phyloP scores from a whole-genome alignment of 495 filamentous ascomycete genomes.

The Penicillium lagena region DNA sequence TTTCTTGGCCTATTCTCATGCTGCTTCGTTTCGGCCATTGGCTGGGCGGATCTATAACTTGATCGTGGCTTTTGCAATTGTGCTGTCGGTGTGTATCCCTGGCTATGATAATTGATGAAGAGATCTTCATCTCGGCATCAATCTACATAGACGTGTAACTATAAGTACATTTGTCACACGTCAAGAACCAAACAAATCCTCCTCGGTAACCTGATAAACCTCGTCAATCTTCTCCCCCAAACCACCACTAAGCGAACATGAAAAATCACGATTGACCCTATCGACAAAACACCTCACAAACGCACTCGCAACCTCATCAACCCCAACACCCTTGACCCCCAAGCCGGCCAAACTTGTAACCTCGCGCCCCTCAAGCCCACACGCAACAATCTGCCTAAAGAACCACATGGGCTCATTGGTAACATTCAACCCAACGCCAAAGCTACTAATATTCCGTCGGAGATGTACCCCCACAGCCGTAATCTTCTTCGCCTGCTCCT shows the following conservation, averaged over 20 bases:
- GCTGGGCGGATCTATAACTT: neutral
- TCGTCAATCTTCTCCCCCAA: slow-evolving; percentile 34
- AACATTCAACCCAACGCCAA: slow-evolving; percentile 83
- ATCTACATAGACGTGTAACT: neutral
- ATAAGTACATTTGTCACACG: neutral
- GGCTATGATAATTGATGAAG: no score
- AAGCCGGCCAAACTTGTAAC: slow-evolving; percentile 61
- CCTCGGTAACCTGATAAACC: slow-evolving; percentile 31
- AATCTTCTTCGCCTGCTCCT: slow-evolving; percentile 56
- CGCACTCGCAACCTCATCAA: slow-evolving; percentile 27
- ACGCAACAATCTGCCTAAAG: slow-evolving; percentile 75
- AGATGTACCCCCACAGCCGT: slow-evolving; percentile 87
- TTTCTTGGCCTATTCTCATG: slow-evolving; percentile 4
- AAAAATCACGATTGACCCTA: slow-evolving; percentile 36
- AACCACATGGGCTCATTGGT: slow-evolving; percentile 57
- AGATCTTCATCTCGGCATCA: no score
- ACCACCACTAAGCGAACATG: slow-evolving; percentile 13
- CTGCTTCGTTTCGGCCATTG: neutral
- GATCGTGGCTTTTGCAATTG: no score
- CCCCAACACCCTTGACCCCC: slow-evolving; percentile 18
- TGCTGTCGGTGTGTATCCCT: no score
- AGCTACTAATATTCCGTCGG: slow-evolving; percentile 73
- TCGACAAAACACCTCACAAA: slow-evolving; percentile 37
- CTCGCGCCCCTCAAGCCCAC: slow-evolving; percentile 72
- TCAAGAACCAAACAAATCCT: slow-evolving; percentile 20